Percentiles rank a stretch among this genome's conserved stretches.
Conservation (phyloP, 768 basidiomycete genomes). For the Leccinum fibrillosum region DNA sequence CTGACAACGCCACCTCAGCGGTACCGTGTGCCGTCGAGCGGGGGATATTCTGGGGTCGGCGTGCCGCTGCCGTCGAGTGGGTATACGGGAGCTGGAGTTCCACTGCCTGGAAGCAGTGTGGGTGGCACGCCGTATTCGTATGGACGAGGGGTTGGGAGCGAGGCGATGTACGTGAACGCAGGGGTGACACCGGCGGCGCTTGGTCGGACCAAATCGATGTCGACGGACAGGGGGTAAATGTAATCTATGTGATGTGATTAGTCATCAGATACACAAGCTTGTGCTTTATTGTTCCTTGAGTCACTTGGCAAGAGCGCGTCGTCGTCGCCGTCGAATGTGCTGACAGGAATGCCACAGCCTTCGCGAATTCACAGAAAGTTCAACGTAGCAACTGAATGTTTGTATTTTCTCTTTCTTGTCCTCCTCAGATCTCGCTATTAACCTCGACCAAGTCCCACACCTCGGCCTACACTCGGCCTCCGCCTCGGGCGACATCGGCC, state of each 20-base stretch:
- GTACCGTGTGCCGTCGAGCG: conserved; percentile 19
- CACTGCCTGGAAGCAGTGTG: conserved; percentile 7
- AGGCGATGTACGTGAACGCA: conserved; percentile 10
- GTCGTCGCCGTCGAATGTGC: background rate
- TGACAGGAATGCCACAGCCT: conserved; percentile 30
- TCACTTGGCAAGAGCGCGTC: background rate
- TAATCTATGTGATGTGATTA: conserved; percentile 14
- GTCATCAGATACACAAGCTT: conserved; percentile 4
- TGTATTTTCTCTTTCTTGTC: conserved; percentile 9
- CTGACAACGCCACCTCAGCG: conserved; percentile 31
- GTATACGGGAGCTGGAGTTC: conserved; percentile 1
- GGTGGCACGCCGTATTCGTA: conserved; percentile 23
- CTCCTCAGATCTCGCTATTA: background rate
- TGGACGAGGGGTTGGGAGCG: conserved; percentile 12
- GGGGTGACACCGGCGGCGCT: conserved; percentile 25
- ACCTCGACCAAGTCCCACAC: conserved; percentile 60
- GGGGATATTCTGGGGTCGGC: conserved; percentile 11
- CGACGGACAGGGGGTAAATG: conserved; percentile 15
- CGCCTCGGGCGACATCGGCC: conserved; percentile 83
- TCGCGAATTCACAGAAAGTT: conserved; percentile 45
- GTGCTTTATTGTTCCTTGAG: background rate
- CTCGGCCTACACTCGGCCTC: conserved; percentile 77
- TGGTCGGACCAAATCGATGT: conserved; percentile 18
- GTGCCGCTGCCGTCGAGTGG: background rate
- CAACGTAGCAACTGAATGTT: conserved; percentile 54